Conservation (phyloP, 768 basidiomycete genomes). For the Lepiota subincarnata region DNA sequence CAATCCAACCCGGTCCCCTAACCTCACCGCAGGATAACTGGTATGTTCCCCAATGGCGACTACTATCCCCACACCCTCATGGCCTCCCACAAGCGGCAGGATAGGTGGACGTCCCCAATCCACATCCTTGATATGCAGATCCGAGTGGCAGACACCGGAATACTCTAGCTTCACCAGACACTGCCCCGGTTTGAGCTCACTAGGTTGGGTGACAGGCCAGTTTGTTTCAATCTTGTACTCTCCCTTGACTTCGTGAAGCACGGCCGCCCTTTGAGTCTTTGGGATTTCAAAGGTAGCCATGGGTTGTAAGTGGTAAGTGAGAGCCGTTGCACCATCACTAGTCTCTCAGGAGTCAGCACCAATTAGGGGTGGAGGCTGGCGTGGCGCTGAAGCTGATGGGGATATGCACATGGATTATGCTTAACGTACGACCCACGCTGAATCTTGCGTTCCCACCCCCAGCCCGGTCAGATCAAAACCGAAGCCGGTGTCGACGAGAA, state of each 20-base stretch:
- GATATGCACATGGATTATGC: too few relatives aligned
- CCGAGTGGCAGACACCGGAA: conserved; percentile 83
- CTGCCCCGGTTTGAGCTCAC: conserved; percentile 61
- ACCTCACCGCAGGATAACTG: conserved; percentile 50
- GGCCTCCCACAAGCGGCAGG: conserved; percentile 72
- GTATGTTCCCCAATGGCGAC: conserved; percentile 77
- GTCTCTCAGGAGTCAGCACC: too few relatives aligned
- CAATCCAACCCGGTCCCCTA: conserved; percentile 80
- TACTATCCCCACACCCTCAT: conserved; percentile 79
- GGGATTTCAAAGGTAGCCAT: conserved; percentile 25
- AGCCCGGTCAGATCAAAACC: too few relatives aligned
- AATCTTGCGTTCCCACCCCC: too few relatives aligned
- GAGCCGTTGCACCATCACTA: too few relatives aligned
- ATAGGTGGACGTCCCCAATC: conserved; percentile 78
- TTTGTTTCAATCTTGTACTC: conserved; percentile 36
- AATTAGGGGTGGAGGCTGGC: too few relatives aligned
- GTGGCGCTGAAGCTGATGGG: too few relatives aligned
- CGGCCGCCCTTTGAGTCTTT: conserved; percentile 38
- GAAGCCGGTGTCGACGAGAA: too few relatives aligned
- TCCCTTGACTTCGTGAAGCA: conserved; percentile 31
- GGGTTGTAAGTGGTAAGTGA: too few relatives aligned
- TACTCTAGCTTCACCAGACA: conserved; percentile 73
- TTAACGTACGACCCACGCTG: too few relatives aligned
- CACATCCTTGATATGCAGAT: conserved; percentile 66
- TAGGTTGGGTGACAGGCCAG: conserved; percentile 50